These are phyloP conservation scores for Aspergillus pseudoterreus DNA, from an alignment of 2,329 filamentous ascomycete species.

Conservation along the genomic window DNA sequence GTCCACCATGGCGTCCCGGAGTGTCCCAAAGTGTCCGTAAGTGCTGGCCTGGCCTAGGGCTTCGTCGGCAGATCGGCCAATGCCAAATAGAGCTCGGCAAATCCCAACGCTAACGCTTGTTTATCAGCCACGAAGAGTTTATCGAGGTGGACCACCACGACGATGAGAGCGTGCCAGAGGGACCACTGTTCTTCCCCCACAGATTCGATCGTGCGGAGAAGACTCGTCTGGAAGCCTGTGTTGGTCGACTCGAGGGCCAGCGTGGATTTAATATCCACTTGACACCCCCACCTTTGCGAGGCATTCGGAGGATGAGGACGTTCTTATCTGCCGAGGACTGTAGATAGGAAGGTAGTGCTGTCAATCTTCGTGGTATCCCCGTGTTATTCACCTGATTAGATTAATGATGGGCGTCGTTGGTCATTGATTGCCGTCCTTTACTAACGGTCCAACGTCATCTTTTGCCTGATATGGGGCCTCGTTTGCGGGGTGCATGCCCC, in stretches of 20 bases:
- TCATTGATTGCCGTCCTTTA: neutral
- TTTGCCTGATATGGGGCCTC: neutral
- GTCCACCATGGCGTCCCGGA: neutral
- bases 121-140: neutral
- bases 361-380: neutral
- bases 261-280: conserved; percentile 4
- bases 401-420: neutral
- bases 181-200: conserved; percentile 15
- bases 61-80: conserved; percentile 12
- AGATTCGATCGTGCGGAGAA: conserved; percentile 17
- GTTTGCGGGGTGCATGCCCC: conserved; percentile 4
- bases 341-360: neutral
- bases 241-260: neutral
- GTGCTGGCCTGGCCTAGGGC: neutral
- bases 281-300: neutral
- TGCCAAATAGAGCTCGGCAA: conserved; percentile 9
- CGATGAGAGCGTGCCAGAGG: neutral
- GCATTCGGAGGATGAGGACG: neutral
- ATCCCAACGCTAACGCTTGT: conserved; percentile 2
- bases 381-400: neutral
- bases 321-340: conserved; percentile 7
- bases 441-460: neutral
- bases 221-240: neutral
- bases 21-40: neutral
- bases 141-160: too few relatives aligned